These are phyloP conservation scores for Candida vartiovaarae DNA, from an alignment of 805 yeast species.

Conservation along the genomic window DNA sequence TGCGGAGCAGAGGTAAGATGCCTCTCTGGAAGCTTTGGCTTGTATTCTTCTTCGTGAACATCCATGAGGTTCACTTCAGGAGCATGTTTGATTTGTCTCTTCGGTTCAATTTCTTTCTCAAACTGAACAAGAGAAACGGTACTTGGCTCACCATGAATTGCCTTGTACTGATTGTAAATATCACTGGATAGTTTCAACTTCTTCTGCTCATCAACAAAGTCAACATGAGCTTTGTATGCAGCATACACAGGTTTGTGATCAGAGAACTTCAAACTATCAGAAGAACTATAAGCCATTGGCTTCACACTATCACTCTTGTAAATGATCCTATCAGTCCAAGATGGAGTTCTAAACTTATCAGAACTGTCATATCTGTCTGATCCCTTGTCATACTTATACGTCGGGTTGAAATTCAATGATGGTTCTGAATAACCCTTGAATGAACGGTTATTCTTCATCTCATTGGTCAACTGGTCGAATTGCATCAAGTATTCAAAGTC, in stretches of 20 bases:
- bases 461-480: conserved; percentile 72
- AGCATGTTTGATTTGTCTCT: not conserved
- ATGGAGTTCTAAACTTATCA: conserved; percentile 88
- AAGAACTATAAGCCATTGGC: conserved; percentile 65
- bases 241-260: conserved; percentile 95
- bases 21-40: conserved; percentile 15
- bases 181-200: conserved; percentile 49
- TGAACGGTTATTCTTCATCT: conserved; percentile 64
- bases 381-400: conserved; percentile 88
- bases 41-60: conserved; percentile 11
- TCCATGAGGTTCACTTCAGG: conserved; percentile 17
- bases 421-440: conserved; percentile 70
- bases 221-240: conserved; percentile 58
- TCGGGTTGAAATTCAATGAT: conserved; percentile 74
- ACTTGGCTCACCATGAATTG: conserved; percentile 23
- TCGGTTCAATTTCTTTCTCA: not conserved
- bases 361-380: conserved; percentile 77
- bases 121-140: conserved; percentile 18
- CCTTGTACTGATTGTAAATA: conserved; percentile 52
- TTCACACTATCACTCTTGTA: conserved; percentile 50
- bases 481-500: conserved; percentile 47
- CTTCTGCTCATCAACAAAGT: conserved; percentile 57
- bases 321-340: conserved; percentile 92
- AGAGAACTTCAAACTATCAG: conserved; percentile 53
- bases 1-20: conserved; percentile 5